Evolutionary conservation across 2,329 filamentous ascomycete genomes (phyloP), one percentile per base, ranked within the genome.

Genomic region (Aspergillus fumigatus): DNA sequence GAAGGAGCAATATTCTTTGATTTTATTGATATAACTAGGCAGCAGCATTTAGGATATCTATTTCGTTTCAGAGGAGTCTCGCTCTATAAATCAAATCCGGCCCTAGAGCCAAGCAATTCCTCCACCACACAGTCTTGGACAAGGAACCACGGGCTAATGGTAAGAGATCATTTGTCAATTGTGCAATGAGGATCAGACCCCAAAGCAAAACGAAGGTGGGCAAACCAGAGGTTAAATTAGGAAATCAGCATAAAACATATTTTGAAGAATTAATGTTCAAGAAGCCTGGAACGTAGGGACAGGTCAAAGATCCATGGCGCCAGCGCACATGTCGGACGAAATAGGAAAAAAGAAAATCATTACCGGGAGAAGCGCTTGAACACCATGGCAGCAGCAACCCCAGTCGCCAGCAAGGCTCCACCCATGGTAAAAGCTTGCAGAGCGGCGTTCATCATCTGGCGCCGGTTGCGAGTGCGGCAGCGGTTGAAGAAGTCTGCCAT

Each of bases 401-500:
- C 75, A 29, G 73, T 72, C 3, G 80, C 80, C 58, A 81, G 67
- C 11, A 82, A 60, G 19, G 77, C 73, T 29, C 79, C 76, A 23
- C 79, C 78, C 53, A 81, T 75, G 11, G 80, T 78, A 50, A 80
- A 68, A 19, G 77, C 79, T 59, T 81, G 77, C 65, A 82, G 73
- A 51, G 79, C 73, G 40, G 78, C 78, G 63, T 83, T 83, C 71
- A 80, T 75, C 79, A 83, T 82, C 67, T 83, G 81, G 65, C 78
- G 79, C 59, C 79, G 74, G 70, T 83, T 83, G 48, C 81, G 74
- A 50, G 72, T 76, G 56, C 76, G 75, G 72, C 80, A 83, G 62
- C 80, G 77, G 63, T 79, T 78, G 62, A 82, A 80, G 68, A 83
- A 83, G 58, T 80, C 75, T 65, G 79, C 78, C 57, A 80, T 80